Conservation (phyloP, 257 asterid genomes). For the Nicotiana undulata region DNA sequence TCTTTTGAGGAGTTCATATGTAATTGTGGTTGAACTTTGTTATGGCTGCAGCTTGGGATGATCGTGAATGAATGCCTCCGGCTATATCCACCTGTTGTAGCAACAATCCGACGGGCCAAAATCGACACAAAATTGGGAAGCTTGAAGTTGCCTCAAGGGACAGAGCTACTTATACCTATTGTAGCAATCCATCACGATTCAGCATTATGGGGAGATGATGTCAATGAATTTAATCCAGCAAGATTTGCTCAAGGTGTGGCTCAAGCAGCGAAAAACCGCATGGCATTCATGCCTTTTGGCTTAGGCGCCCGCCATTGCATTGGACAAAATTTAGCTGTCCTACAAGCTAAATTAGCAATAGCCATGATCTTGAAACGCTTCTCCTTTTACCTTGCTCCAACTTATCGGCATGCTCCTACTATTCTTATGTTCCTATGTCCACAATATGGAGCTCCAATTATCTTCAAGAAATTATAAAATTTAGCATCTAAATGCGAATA, state of each 20-base stretch:
- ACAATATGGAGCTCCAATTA: slow-evolving; percentile 80
- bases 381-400: slow-evolving; percentile 57
- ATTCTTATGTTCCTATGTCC: slow-evolving; percentile 63
- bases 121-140: slow-evolving; percentile 43
- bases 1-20: too few relatives aligned
- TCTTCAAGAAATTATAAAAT: slow-evolving; percentile 40
- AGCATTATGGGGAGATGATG: slow-evolving; percentile 70
- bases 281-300: slow-evolving; percentile 87
- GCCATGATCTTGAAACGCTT: slow-evolving; percentile 70
- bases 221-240: slow-evolving; percentile 68
- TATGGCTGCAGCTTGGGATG: slow-evolving; percentile 57
- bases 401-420: slow-evolving; percentile 66
- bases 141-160: slow-evolving; percentile 44
- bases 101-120: slow-evolving; percentile 61
- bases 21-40: not conserved
- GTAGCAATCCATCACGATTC: slow-evolving; percentile 80
- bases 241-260: slow-evolving; percentile 65
- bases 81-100: slow-evolving; percentile 87
- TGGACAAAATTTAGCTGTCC: slow-evolving; percentile 77
- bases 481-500: too few relatives aligned
- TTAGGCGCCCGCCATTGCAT: slow-evolving; percentile 74
- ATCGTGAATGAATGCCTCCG: slow-evolving; percentile 71
- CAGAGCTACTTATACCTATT: slow-evolving; percentile 76
- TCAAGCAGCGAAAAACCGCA: slow-evolving; percentile 62
- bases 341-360: slow-evolving; percentile 67